Percentiles rank a stretch among this genome's conserved stretches.
These are phyloP conservation scores for Fraxinus latifolia DNA, from an alignment of 305 asterid species.

Conservation along the genomic window DNA sequence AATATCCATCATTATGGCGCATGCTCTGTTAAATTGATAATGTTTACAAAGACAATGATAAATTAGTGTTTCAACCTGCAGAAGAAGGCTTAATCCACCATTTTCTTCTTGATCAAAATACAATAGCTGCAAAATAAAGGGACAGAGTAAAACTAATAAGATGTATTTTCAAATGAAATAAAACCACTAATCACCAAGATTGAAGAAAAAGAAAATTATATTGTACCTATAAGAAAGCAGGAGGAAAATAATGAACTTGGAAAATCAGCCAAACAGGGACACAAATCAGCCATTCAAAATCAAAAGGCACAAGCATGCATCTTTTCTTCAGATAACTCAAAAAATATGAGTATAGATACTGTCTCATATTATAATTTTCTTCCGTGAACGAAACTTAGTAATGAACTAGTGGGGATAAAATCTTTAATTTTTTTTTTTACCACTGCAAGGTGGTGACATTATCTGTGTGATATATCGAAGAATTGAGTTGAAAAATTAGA, in stretches of 20 bases:
- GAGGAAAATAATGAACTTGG: background rate
- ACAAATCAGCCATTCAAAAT: background rate
- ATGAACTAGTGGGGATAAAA: background rate
- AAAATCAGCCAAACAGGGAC: background rate
- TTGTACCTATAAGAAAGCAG: background rate
- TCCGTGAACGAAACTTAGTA: background rate
- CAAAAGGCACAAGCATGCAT: background rate
- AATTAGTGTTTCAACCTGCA: constrained; percentile 53
- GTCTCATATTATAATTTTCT: background rate
- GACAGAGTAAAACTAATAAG: constrained; percentile 1
- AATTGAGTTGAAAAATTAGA: background rate
- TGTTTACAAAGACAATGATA: background rate
- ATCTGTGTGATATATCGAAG: background rate
- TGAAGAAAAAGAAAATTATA: background rate
- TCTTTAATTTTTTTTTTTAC: background rate
- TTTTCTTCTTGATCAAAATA: constrained; percentile 81
- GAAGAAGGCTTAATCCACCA: constrained; percentile 79
- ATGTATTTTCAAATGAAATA: background rate
- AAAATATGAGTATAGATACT: background rate
- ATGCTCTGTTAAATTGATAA: constrained; percentile 7
- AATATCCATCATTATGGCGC: background rate
- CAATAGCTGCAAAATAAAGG: constrained; percentile 57
- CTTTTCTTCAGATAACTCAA: background rate
- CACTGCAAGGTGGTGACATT: background rate
- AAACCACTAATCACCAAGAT: background rate